phyloP scores from a whole-genome alignment of 2,329 filamentous ascomycete genomes.

The Ceratocystis albifundus region DNA sequence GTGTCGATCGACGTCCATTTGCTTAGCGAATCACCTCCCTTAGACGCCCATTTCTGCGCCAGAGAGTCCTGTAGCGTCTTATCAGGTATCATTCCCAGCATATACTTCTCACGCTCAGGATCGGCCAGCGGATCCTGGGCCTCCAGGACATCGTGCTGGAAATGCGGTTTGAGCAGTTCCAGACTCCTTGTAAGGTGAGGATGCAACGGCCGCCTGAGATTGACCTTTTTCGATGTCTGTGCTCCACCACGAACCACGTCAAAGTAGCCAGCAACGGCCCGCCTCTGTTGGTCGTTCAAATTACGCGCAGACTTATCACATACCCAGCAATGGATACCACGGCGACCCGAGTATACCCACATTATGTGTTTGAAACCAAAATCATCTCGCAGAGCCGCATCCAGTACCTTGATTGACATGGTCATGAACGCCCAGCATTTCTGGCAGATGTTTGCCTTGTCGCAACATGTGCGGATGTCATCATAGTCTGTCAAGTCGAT shows the following conservation, averaged over 20 bases:
- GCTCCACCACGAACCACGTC: slow-evolving; percentile 81
- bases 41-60: slow-evolving; percentile 80
- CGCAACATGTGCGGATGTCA: slow-evolving; percentile 88
- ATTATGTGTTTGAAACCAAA: slow-evolving; percentile 95
- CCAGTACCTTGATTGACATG: slow-evolving; percentile 92
- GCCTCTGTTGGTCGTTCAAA: slow-evolving; percentile 75
- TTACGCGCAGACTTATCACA: slow-evolving; percentile 77
- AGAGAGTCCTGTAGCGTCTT: slow-evolving; percentile 63
- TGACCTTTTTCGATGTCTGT: slow-evolving; percentile 77
- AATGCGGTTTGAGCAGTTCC: slow-evolving; percentile 71
- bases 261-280: slow-evolving; percentile 77
- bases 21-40: slow-evolving; percentile 58
- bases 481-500: slow-evolving; percentile 99
- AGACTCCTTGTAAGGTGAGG: slow-evolving; percentile 83
- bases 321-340: slow-evolving; percentile 96
- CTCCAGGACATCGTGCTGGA: slow-evolving; percentile 68
- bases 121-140: slow-evolving; percentile 77
- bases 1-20: slow-evolving; percentile 95
- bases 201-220: slow-evolving; percentile 72
- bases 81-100: slow-evolving; percentile 79
- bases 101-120: slow-evolving; percentile 58
- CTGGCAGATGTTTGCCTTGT: slow-evolving; percentile 80
- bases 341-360: slow-evolving; percentile 95
- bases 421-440: slow-evolving; percentile 97
- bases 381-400: slow-evolving; percentile 76